Evolutionary conservation across 148 eudicot genomes (phyloP).

Genomic region (Rhododendron mucronatum): DNA sequence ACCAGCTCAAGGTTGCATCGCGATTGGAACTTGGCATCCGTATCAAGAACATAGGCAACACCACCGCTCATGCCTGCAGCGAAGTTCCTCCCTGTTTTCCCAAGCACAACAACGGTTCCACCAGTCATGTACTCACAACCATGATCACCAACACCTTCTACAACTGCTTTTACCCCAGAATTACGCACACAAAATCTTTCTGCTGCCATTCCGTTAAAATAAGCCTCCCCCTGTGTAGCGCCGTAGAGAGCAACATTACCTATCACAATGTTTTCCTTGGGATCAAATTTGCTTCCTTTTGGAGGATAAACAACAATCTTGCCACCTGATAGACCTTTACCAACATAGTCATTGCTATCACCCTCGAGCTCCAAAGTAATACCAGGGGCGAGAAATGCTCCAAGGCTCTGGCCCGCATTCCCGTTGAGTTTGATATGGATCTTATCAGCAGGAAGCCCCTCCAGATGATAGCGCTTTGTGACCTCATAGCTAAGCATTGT

Average conservation of each 20-base stretch:
- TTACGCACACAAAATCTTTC: conserved; percentile 96
- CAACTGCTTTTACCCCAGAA: conserved; percentile 95
- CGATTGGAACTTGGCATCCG: conserved; percentile 53
- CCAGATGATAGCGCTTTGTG: conserved; percentile 66
- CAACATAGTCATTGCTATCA: conserved; percentile 98
- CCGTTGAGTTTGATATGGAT: conserved; percentile 86
- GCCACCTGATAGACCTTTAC: conserved; percentile 96
- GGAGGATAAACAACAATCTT: conserved; percentile 95
- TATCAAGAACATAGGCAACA: conserved; percentile 81
- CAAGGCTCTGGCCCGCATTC: conserved; percentile 98
- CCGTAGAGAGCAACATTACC: conserved; percentile 99
- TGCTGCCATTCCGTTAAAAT: conserved; percentile 98
- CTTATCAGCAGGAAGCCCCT: conserved; percentile 75
- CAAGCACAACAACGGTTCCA: conserved; percentile 82
- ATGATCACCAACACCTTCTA: conserved; percentile 99
- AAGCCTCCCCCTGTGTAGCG: conserved; percentile 87
- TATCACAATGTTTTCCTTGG: conserved; percentile 92
- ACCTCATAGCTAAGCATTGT: conserved; percentile 99
- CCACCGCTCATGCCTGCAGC: conserved; percentile 99
- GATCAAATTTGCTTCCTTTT: conserved; percentile 75
- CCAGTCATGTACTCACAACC: conserved; percentile 99
- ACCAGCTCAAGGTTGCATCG: conserved; percentile 88
- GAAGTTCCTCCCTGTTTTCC: conserved; percentile 92
- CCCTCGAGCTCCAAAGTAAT: conserved; percentile 94
- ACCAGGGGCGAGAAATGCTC: conserved; percentile 96